Evolutionary conservation across 768 basidiomycete species (phyloP), one percentile per base, ranked within the genome.

Genomic region (Gautieria morchelliformis): DNA sequence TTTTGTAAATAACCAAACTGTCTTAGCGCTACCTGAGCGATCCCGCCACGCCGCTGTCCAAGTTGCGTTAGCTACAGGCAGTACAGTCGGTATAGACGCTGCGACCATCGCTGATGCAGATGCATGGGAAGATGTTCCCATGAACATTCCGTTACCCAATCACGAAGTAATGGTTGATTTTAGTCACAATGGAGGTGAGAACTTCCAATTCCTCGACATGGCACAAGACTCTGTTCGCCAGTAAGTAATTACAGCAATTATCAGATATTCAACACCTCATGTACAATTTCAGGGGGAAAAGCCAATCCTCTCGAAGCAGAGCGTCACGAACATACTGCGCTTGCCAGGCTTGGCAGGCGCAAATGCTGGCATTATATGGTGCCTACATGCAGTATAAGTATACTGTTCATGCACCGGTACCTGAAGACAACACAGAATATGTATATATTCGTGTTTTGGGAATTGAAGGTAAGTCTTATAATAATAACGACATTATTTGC

Each of bases 101-200:
- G 10, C 9, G 45, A 8, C 20, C 8, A 19, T 47, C 8, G 20
- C 19, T 9, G 45, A 47, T 10, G 19, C 45, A 8, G 45, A 47
- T 9, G 45, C 45, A 8, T 47, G 45, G 45, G 45, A 47, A 47
- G 45, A 47, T 19, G 19, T 47, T 24, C 45, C 45, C 15, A 47
- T 24, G 22, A 24, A 47, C 39, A 40, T 40, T 17, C 9, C 9
- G 9, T 40, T 17, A 47, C 10, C 9, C 8, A 24, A 19, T 24
- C 8, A 9, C 8, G 45, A 47, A 47, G 45, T 19, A 19, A 17
- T 9, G 10, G 19, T 51, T 27, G 52, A 53, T 24, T 37, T 22
- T 24, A 53, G 52, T 32, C n/a, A 53, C 33, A 37, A 53, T 46
- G 52, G 52, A 7, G 52, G 52, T 22, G 52, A 53, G 30, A 39